Evolutionary conservation across 208 protist species (phyloP), one percentile per base, ranked within the genome.

Genomic region (Trypanosomatidae sp.): DNA sequence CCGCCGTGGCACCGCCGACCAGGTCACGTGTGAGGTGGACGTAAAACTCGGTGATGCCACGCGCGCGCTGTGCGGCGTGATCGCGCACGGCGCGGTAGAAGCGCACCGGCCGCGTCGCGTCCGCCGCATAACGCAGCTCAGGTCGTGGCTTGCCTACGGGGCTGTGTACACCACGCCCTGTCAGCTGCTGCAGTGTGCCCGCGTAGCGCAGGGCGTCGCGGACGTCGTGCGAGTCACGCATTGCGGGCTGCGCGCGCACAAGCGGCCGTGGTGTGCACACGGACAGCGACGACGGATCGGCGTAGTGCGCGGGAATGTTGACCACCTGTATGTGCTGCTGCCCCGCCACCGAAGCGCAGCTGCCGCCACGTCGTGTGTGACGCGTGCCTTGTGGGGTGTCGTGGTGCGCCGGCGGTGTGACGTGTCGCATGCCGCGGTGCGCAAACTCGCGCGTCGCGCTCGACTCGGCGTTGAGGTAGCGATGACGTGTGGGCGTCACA

Each of bases 261-360:
- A n/a, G n/a, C n/a, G n/a, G n/a, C n/a, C n/a, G n/a, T n/a, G n/a
- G n/a, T n/a, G n/a, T n/a, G n/a, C n/a, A 20, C 0, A 44, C 27
- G 2, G 27, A 48, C 59, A 91, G 81, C 39, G 71, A 66, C 32
- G 43, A 15, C 1, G 80, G 75, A 33, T 90, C 66, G 51, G 62
- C 64, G 67, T 90, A 90, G 20, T 60, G 62, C 13, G 57, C 47
- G 0, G 75, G 83, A 33, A 91, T 58, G 53, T 71, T 76, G 4
- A 92, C 82, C 8, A 92, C 77, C 55, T 92, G 77, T 35, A 92
- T 56, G n/a, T n/a, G n/a, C n/a, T n/a, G n/a, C n/a, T n/a, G n/a
- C n/a, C n/a, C n/a, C n/a, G n/a, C n/a, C n/a, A n/a, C n/a, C n/a
- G n/a, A n/a, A n/a, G n/a, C n/a, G n/a, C n/a, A n/a, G n/a, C n/a